These are phyloP conservation scores for Mrakia frigida DNA, from an alignment of 768 basidiomycete species.

Conservation along the genomic window DNA sequence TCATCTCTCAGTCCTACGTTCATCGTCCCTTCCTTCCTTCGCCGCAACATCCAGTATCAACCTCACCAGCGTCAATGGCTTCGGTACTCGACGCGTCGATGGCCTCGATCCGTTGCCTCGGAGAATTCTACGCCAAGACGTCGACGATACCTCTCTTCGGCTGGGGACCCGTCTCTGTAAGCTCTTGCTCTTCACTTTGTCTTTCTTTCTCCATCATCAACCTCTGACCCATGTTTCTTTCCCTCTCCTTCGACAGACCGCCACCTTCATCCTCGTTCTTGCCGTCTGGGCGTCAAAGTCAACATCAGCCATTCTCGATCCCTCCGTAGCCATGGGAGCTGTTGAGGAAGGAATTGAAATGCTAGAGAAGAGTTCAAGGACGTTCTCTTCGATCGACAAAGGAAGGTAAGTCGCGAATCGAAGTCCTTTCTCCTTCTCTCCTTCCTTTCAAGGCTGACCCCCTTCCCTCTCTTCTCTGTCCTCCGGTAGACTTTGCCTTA, in stretches of 20 bases:
- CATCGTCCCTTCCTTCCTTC: constrained; percentile 30
- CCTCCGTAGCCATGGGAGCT: neutral
- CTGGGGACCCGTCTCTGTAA: neutral
- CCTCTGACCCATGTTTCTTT: neutral
- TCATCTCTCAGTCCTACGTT: constrained; percentile 13
- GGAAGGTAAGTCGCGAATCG: neutral
- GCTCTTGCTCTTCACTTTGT: neutral
- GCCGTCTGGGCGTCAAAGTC: neutral
- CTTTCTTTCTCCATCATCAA: neutral
- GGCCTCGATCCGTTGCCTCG: neutral
- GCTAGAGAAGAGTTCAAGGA: neutral
- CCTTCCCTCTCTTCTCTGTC: neutral
- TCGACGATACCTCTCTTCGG: neutral
- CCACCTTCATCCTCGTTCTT: neutral
- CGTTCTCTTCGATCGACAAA: neutral
- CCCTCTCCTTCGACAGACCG: neutral
- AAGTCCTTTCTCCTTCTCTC: neutral
- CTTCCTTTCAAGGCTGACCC: neutral
- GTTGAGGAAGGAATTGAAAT: neutral
- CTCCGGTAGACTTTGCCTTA: neutral
- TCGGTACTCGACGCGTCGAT: constrained; percentile 22
- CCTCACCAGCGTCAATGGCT: constrained; percentile 6
- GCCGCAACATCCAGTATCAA: constrained; percentile 15
- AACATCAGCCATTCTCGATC: neutral
- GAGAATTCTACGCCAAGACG: neutral